Evolutionary conservation across 257 asterid species (phyloP), one percentile per base, ranked within the genome.

Genomic region (Apocynum venetum): DNA sequence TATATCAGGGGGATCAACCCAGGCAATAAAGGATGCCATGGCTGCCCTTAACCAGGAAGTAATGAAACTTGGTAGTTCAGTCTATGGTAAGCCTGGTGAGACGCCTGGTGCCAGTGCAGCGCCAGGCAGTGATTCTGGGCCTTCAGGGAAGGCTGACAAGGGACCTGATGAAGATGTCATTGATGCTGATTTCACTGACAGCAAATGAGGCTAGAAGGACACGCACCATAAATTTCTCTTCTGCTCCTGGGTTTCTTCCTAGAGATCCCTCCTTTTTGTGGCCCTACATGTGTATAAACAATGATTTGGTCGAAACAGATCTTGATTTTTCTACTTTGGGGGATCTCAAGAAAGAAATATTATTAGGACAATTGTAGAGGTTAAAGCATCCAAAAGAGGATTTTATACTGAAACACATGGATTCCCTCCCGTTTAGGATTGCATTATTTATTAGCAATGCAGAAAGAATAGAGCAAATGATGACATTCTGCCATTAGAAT

Each of bases 151-250:
- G 61, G 84, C 97, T 1, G 92, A 77, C 65, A 88, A 92, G 81
- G 99, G 99, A 72, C 86, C 96, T 3, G 97, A 91, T 31, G 98
- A 93, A 3, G 98, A 93, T 75, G 98, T 96, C 72, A 96, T 96
- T 14, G 99, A 96, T 89, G 98, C 99, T 12, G 99, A 96, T 81
- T 96, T 96, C 83, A 88, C 96, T 7, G 98, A 96, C 85, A 91
- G 97, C 92, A 68, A 68, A 43, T 68, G 72, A 68, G 44, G 38
- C 52, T 66, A 51, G 56, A 36, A 35, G 68, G 74, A 80, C 43
- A 63, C 67, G 47, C 25, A 43, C 20, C 40, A 64, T 65, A 68
- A 57, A 57, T 8, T 20, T 57, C 80, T 61, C 66, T 74, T 78
- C 44, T 19, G 17, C 65, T 57, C 55, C 72, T 57, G 44, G 77